Evolutionary conservation across 305 asterid species (phyloP).

Genomic region (Fraxinus ornus): DNA sequence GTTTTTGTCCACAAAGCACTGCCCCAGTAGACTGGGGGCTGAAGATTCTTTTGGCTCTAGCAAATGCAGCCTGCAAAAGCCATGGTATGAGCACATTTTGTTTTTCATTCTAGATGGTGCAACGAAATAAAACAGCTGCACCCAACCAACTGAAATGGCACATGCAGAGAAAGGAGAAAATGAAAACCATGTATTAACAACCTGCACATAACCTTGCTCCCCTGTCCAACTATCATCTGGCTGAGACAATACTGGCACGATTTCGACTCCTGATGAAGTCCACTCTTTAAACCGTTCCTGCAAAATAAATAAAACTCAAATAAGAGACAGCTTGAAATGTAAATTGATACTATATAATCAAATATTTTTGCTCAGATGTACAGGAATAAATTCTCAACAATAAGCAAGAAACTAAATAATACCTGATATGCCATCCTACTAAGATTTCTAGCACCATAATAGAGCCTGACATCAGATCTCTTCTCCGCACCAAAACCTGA

Average conservation of each 20-base stretch:
- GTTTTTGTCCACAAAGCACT: conserved; percentile 86
- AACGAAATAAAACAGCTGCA: conserved; percentile 9
- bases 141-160: not conserved
- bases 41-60: conserved; percentile 59
- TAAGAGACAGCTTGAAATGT: not conserved
- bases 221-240: conserved; percentile 80
- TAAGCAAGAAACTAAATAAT: conserved; percentile 7
- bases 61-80: conserved; percentile 72
- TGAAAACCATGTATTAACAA: conserved; percentile 11
- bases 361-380: not conserved
- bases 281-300: conserved; percentile 85
- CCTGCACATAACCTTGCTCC: conserved; percentile 82
- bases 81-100: conserved; percentile 18
- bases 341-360: not conserved
- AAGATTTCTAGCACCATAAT: conserved; percentile 89
- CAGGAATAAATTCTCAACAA: not conserved
- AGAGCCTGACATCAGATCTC: conserved; percentile 82
- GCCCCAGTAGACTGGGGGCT: conserved; percentile 74
- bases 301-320: conserved; percentile 10
- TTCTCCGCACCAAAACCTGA: conserved; percentile 65
- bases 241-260: conserved; percentile 78
- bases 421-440: conserved; percentile 91
- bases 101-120: not conserved
- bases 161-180: not conserved
- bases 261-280: conserved; percentile 69